Evolutionary conservation across 495 filamentous ascomycete genomes (phyloP).

Genomic region (Podospora fimiseda): DNA sequence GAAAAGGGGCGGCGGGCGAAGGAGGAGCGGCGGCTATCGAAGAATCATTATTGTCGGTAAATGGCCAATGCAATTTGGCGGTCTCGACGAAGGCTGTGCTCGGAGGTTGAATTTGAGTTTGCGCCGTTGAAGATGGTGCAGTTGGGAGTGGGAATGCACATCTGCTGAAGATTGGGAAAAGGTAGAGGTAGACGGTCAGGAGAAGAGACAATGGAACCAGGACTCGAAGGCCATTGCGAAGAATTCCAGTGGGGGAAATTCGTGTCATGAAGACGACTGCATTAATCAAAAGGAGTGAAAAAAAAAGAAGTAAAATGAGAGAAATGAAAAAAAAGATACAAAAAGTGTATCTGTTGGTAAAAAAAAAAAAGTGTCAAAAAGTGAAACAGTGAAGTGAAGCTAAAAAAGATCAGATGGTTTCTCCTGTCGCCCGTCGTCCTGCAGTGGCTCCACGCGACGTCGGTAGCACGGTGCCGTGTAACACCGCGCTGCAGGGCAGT

Average conservation of each 20-base stretch:
- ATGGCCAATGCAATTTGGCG: conserved; percentile 40
- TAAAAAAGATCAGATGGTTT: no score
- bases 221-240: conserved; percentile 55
- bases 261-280: conserved; percentile 49
- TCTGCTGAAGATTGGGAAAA: conserved; percentile 74
- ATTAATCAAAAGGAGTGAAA: background rate
- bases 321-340: background rate
- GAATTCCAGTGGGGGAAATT: conserved; percentile 49
- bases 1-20: conserved; percentile 58
- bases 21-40: conserved; percentile 15
- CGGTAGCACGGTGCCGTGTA: no score
- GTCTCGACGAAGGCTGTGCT: conserved; percentile 41
- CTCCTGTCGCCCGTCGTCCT: no score
- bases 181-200: conserved; percentile 72
- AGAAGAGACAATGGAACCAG: conserved; percentile 65
- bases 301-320: background rate
- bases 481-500: no score
- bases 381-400: background rate
- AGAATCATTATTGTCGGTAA: background rate
- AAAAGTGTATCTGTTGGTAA: no score
- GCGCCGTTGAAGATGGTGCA: conserved; percentile 17
- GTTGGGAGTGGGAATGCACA: conserved; percentile 72
- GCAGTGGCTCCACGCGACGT: no score
- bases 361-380: background rate
- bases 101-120: conserved; percentile 18